phyloP scores from a whole-genome alignment of 2,329 filamentous ascomycete genomes.

The Aureobasidium sp. region DNA sequence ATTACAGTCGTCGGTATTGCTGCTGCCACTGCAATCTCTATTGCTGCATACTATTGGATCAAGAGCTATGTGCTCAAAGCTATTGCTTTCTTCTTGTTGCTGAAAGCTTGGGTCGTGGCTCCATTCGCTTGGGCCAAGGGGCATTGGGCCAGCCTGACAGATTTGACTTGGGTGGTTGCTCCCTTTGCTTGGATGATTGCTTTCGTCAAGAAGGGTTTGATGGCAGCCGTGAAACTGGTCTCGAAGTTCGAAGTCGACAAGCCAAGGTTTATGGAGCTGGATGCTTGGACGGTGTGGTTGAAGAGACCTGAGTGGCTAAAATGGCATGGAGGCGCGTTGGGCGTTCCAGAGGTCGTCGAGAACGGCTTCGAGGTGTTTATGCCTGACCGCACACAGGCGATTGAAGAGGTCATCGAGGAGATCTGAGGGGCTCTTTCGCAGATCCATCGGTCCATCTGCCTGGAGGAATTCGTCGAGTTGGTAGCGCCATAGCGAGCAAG shows the following conservation, averaged over 20 bases:
- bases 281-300: neutral
- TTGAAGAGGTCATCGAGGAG: neutral
- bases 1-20: neutral
- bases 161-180: neutral
- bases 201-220: neutral
- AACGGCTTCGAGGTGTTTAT: neutral
- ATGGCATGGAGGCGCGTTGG: neutral
- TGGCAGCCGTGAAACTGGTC: neutral
- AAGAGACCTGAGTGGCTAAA: neutral
- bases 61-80: neutral
- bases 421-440: neutral
- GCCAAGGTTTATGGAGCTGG: neutral
- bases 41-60: conserved; percentile 5
- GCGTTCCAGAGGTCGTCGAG: neutral
- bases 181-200: neutral
- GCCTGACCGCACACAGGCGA: neutral
- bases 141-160: neutral
- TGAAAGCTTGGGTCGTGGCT: neutral
- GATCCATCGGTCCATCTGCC: neutral
- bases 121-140: neutral
- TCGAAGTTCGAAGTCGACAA: neutral
- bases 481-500: neutral
- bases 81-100: neutral
- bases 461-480: neutral
- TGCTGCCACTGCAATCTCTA: neutral